Conservation (phyloP, 1,284 basidiomycete genomes). For the Sporisorium exsertum region DNA sequence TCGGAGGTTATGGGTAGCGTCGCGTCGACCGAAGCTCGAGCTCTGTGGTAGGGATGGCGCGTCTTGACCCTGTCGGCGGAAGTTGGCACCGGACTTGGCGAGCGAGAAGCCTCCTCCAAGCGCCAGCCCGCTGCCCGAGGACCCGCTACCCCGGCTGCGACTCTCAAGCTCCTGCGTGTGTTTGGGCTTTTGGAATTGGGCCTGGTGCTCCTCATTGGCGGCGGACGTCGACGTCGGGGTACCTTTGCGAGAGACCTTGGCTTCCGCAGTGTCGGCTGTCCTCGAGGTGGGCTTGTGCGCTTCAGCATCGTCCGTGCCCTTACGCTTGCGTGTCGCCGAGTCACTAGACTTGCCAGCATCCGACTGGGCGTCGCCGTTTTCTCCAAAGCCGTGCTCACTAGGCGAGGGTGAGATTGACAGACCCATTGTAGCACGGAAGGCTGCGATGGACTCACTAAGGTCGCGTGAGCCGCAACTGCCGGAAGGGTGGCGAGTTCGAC, state of each 20-base stretch:
- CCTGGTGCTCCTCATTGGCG: conserved; percentile 8
- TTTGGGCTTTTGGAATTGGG: conserved; percentile 24
- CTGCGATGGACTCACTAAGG: conserved; percentile 43
- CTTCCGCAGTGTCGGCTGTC: conserved; percentile 20
- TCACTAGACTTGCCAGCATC: conserved; percentile 19
- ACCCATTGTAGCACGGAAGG: conserved; percentile 44
- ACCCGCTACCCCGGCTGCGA: conserved; percentile 5
- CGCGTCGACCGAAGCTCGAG: conserved; percentile 20
- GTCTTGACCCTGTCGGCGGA: conserved; percentile 33
- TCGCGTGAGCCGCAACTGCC: conserved; percentile 45
- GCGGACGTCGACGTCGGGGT: conserved; percentile 2
- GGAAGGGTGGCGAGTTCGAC: conserved; percentile 48
- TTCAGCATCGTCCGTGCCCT: conserved; percentile 22
- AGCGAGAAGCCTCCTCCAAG: conserved; percentile 51
- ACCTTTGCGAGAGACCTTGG: conserved; percentile 26
- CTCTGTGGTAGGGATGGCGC: neutral
- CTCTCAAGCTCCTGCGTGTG: conserved; percentile 41
- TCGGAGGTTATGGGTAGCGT: conserved; percentile 5
- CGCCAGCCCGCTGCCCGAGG: conserved; percentile 31
- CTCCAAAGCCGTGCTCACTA: conserved; percentile 21
- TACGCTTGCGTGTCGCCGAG: conserved; percentile 35
- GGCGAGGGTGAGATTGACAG: conserved; percentile 41
- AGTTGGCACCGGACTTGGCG: conserved; percentile 45
- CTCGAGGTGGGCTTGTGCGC: conserved; percentile 30
- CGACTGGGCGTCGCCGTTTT: conserved; percentile 13